Percentiles rank a stretch among this genome's conserved stretches.
Evolutionary conservation across 768 basidiomycete species (phyloP).

Genomic region (Cystofilobasidium capitatum): DNA sequence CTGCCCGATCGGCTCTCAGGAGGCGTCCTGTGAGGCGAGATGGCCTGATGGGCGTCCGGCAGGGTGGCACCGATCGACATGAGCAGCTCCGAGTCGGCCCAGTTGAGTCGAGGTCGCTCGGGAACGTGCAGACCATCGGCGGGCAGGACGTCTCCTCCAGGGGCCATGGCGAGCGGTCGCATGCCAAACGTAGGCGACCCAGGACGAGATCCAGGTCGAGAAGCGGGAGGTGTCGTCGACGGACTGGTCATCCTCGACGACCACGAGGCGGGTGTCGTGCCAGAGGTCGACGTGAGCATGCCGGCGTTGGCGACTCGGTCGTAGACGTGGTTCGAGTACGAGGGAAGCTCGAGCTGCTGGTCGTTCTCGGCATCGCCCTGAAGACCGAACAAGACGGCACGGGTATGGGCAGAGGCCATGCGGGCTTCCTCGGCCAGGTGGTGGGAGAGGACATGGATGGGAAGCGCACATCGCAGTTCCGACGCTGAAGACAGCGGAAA

Average conservation of each 20-base stretch:
- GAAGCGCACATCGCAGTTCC: slow-evolving; percentile 88
- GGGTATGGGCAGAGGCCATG: slow-evolving; percentile 59
- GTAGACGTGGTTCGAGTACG: slow-evolving; percentile 77
- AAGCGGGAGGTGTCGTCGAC: slow-evolving; percentile 32
- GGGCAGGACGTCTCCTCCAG: neutral
- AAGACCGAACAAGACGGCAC: slow-evolving; percentile 56
- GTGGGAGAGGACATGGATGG: slow-evolving; percentile 69
- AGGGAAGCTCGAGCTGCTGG: slow-evolving; percentile 68
- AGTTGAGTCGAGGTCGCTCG: slow-evolving; percentile 45
- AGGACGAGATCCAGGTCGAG: slow-evolving; percentile 32
- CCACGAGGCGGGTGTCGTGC: slow-evolving; percentile 18
- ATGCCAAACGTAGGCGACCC: slow-evolving; percentile 28
- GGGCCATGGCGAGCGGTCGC: slow-evolving; percentile 26
- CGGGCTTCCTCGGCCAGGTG: slow-evolving; percentile 66
- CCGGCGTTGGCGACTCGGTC: slow-evolving; percentile 59
- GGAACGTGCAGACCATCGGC: slow-evolving; percentile 32
- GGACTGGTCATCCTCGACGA: slow-evolving; percentile 15
- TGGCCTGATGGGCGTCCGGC: slow-evolving; percentile 5
- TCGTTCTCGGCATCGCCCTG: slow-evolving; percentile 39
- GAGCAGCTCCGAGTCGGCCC: slow-evolving; percentile 77
- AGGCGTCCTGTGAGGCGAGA: slow-evolving; percentile 37
- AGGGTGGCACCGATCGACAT: slow-evolving; percentile 48
- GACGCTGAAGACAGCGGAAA: slow-evolving; percentile 43
- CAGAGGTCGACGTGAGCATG: slow-evolving; percentile 18
- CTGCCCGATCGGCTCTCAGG: slow-evolving; percentile 34